Evolutionary conservation across 1,139 yeast genomes (phyloP).

Genomic region (Scheffersomyces quercinus): DNA sequence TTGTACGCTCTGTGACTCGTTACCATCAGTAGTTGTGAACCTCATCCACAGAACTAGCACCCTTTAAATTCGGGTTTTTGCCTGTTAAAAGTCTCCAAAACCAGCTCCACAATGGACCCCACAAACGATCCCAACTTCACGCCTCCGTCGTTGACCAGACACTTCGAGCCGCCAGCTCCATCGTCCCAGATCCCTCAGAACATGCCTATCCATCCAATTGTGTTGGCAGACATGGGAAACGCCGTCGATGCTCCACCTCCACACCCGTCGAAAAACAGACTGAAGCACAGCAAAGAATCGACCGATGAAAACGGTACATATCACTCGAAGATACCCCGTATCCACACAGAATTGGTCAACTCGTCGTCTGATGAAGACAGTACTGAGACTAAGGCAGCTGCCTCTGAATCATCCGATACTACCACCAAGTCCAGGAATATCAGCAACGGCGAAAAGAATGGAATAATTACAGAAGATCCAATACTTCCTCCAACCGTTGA

Average conservation of each 20-base stretch:
- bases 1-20: not conserved
- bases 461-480: conserved; percentile 4
- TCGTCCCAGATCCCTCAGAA: conserved; percentile 71
- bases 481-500: conserved; percentile 47
- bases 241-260: conserved; percentile 76
- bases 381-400: not conserved
- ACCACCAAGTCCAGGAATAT: not conserved
- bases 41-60: not conserved
- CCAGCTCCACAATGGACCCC: conserved; percentile 59
- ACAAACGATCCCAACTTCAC: conserved; percentile 76
- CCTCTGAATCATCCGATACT: not conserved
- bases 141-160: conserved; percentile 65
- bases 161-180: conserved; percentile 70
- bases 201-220: conserved; percentile 73
- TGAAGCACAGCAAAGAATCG: conserved; percentile 7
- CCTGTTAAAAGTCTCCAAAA: too few species aligned
- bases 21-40: not conserved
- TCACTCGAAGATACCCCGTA: conserved; percentile 44
- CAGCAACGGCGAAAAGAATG: conserved; percentile 1
- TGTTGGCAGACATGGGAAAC: conserved; percentile 70
- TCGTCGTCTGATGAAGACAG: conserved; percentile 35
- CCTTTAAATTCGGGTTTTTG: too few species aligned
- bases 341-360: conserved; percentile 40
- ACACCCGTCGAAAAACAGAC: conserved; percentile 36
- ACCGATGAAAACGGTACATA: conserved; percentile 14